Conservation (phyloP, 345 rosid genomes). For the Arabis alpina region DNA sequence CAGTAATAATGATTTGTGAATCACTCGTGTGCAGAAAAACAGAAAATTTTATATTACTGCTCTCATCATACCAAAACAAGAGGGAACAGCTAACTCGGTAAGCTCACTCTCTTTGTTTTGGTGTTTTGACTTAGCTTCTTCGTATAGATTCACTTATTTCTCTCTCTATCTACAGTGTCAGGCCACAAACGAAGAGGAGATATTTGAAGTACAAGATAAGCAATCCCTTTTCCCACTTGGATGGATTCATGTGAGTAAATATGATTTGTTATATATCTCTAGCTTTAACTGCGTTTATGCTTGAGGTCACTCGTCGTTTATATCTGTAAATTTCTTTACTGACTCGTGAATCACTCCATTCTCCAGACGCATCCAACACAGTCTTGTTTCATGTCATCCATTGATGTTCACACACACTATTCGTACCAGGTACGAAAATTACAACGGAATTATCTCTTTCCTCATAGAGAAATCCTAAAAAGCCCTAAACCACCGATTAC, state of each 20-base stretch:
- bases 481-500: not conserved
- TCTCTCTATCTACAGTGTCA: constrained; percentile 67
- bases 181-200: constrained; percentile 95
- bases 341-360: constrained; percentile 20
- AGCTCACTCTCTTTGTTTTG: constrained; percentile 31
- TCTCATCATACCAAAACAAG: constrained; percentile 96
- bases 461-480: too few relatives aligned
- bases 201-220: constrained; percentile 96
- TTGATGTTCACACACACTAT: constrained; percentile 97
- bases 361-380: constrained; percentile 98
- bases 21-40: constrained; percentile 65
- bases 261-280: constrained; percentile 8
- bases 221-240: constrained; percentile 94
- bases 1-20: constrained; percentile 35
- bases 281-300: constrained; percentile 3
- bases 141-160: constrained; percentile 15
- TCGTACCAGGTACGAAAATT: constrained; percentile 72
- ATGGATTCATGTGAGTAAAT: constrained; percentile 96
- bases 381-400: constrained; percentile 98
- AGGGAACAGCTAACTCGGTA: constrained; percentile 93
- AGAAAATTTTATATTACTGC: constrained; percentile 85
- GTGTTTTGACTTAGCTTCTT: constrained; percentile 4
- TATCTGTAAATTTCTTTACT: too few relatives aligned
- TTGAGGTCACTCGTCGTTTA: not conserved
- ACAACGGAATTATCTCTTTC: too few relatives aligned